phyloP scores from a whole-genome alignment of 129 eudicot genomes.

The Rutidosis leptorrhynchoides region DNA sequence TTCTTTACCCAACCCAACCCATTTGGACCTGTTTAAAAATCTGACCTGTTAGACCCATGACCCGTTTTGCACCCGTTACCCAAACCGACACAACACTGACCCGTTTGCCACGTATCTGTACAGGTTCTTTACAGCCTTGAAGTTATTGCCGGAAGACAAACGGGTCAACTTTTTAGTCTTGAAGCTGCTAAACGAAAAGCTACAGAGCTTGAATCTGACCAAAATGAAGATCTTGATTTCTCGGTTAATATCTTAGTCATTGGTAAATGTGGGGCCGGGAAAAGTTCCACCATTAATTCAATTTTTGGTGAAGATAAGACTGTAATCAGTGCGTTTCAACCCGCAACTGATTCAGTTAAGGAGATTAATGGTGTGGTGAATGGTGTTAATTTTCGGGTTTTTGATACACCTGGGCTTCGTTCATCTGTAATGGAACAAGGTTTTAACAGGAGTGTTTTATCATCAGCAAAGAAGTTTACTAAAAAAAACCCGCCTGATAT shows the following conservation, averaged over 20 bases:
- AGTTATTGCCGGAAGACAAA: constrained; percentile 74
- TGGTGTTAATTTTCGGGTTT: constrained; percentile 70
- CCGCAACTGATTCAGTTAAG: constrained; percentile 58
- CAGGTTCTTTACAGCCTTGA: constrained; percentile 80
- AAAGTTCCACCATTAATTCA: constrained; percentile 93
- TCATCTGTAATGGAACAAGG: constrained; percentile 71
- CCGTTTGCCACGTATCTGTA: too few relatives aligned
- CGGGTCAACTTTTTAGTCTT: constrained; percentile 51
- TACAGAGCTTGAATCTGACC: constrained; percentile 64
- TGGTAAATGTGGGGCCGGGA: constrained; percentile 95
- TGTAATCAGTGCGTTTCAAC: constrained; percentile 62
- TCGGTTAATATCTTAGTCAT: constrained; percentile 67
- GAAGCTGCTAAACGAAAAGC: constrained; percentile 77
- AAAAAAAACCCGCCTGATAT: constrained; percentile 75
- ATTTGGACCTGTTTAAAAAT: too few relatives aligned
- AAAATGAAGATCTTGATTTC: constrained; percentile 57
- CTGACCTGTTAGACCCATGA: too few relatives aligned
- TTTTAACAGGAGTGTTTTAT: constrained; percentile 59
- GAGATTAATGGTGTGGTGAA: constrained; percentile 62
- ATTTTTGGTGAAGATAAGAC: constrained; percentile 85
- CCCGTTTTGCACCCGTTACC: too few relatives aligned
- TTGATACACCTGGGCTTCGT: constrained; percentile 90
- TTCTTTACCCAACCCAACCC: too few relatives aligned
- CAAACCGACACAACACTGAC: too few relatives aligned
- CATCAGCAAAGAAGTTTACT: constrained; percentile 64